Evolutionary conservation across 805 yeast genomes (phyloP), one percentile per base, ranked within the genome.

Genomic region (Saturnispora gosingensis): DNA sequence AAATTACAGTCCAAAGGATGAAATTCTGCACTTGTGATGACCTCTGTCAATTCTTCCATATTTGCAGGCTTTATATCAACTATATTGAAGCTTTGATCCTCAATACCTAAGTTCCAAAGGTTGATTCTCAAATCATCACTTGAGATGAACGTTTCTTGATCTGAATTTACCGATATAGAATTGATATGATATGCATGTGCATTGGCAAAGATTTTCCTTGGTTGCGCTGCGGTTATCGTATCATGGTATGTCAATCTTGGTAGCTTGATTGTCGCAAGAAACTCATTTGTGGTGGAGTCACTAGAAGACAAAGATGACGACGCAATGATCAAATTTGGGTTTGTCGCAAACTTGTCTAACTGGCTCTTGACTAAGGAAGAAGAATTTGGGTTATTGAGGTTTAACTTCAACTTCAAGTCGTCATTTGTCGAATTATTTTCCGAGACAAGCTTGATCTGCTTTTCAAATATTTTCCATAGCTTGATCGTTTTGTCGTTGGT

Each of bases 21-120:
- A 72, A 93, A 93, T 67, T 90, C 96, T 2, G 98, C 95, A 62
- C 90, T 80, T 16, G 99, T 93, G 58, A 93, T 91, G 49, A 93
- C 99, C 69, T 93, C 99, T 9, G 99, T 91, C 61, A 93, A 78
- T 71, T 93, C 99, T 72, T 93, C 99, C 99, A 93, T 95, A 69
- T 89, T 89, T 6, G 89, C 87, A 9, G 99, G 99, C 67, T 95
- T 89, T 63, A 93, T 93, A 70, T 93, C 99, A 53, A 93, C 98
- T 58, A 93, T 93, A 68, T 93, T 95, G 71, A 93, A 93, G 61
- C 90, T 81, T 71, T 91, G 97, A 69, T 91, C 96, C 20, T 97
- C 88, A 59, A 89, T 86, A 50, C 88, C 89, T 59, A 90, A 74
- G 68, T 91, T 90, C 99, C 99, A 93, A 58, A 93, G 72, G 68